A percentile compares a stretch with the other conserved stretches of the same genome.
Conservation (phyloP, 129 eudicot species). For the Smallanthus sonchifolius region DNA sequence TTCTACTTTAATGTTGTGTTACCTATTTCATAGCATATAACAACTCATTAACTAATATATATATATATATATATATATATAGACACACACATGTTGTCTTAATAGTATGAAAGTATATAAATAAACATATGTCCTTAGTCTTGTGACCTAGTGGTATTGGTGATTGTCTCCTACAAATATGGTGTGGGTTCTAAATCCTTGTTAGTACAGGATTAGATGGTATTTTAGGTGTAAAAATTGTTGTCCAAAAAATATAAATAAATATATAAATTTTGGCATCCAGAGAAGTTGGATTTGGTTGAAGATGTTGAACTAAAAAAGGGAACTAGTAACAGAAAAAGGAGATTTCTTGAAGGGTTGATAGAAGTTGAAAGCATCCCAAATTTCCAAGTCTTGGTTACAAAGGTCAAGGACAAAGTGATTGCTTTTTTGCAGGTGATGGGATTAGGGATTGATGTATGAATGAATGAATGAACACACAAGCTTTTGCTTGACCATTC, state of each 20-base stretch:
- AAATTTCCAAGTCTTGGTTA: slow-evolving; percentile 22
- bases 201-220: no score
- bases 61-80: no score
- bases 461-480: slow-evolving; percentile 34
- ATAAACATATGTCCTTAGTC: no score
- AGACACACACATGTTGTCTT: no score
- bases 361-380: background rate
- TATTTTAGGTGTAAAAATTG: no score
- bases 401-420: slow-evolving; percentile 29
- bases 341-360: slow-evolving; percentile 3
- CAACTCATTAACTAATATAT: no score
- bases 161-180: no score
- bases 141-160: no score
- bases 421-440: slow-evolving; percentile 39
- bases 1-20: no score
- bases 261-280: background rate
- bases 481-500: slow-evolving; percentile 36
- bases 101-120: no score
- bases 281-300: slow-evolving; percentile 19
- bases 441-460: slow-evolving; percentile 39
- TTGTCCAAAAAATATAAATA: background rate
- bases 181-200: no score
- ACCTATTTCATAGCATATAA: no score
- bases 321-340: slow-evolving; percentile 14
- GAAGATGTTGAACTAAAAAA: slow-evolving; percentile 18